Percentiles rank a stretch among this genome's conserved stretches.
Evolutionary conservation across 1,284 basidiomycete genomes (phyloP).

Genomic region (Puccinia triticina): DNA sequence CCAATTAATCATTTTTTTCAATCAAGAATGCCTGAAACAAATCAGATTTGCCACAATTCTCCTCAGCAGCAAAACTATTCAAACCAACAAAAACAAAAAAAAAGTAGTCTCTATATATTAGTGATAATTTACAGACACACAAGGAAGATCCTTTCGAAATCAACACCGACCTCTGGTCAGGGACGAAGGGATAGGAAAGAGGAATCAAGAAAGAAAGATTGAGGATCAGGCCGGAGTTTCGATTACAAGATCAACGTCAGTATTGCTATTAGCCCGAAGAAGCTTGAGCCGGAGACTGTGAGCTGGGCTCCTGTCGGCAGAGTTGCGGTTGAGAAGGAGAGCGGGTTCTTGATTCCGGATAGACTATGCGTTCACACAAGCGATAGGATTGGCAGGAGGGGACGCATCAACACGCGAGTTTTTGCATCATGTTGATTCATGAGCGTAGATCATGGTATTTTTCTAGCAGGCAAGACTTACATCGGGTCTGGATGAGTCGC

Average conservation of each 20-base stretch:
- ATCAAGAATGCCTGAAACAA: too few relatives aligned
- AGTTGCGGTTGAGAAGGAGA: background rate
- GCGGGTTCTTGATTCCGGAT: background rate
- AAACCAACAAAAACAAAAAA: too few relatives aligned
- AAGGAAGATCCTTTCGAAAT: background rate
- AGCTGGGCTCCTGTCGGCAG: background rate
- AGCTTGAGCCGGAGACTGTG: background rate
- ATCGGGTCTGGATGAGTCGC: background rate
- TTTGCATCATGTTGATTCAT: too few relatives aligned
- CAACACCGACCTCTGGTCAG: background rate
- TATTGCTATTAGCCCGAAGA: background rate
- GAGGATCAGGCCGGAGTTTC: background rate
- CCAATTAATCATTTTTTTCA: too few relatives aligned
- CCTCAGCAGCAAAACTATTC: too few relatives aligned
- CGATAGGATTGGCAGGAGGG: background rate
- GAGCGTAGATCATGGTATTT: too few relatives aligned
- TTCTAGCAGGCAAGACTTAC: background rate
- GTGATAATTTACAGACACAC: background rate
- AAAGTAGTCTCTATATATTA: too few relatives aligned
- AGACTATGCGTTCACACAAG: background rate
- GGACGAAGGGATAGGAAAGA: too few relatives aligned
- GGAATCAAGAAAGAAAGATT: background rate
- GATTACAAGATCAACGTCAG: constrained; percentile 6
- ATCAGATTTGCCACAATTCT: too few relatives aligned
- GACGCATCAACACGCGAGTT: background rate